Percentiles rank a stretch among this genome's conserved stretches.
Conservation (phyloP, 1,139 yeast species). For the Saccharomyces hybrid region DNA sequence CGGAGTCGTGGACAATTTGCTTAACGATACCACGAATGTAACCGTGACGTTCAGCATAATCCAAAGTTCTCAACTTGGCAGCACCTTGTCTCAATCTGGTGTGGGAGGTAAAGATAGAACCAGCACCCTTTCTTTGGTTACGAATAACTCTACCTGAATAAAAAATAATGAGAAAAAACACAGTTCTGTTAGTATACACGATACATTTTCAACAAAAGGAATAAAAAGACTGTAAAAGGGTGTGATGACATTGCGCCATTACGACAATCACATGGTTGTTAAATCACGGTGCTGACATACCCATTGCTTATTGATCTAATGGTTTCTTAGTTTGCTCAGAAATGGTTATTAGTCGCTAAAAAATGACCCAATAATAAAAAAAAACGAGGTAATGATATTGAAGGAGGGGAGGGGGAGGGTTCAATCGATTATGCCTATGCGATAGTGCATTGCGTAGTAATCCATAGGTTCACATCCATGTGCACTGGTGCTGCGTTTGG, state of each 20-base stretch:
- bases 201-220: neutral
- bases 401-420: neutral
- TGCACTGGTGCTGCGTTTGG: neutral
- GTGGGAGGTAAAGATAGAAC: conserved; percentile 99
- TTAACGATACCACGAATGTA: conserved; percentile 98
- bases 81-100: conserved; percentile 99
- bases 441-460: neutral
- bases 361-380: neutral
- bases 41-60: conserved; percentile 99
- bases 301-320: conserved; percentile 29
- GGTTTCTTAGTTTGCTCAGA: conserved; percentile 18
- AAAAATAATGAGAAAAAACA: neutral
- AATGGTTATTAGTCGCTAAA: neutral
- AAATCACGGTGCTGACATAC: conserved; percentile 14
- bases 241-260: neutral
- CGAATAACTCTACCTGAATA: conserved; percentile 97
- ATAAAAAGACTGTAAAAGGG: no score
- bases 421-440: neutral
- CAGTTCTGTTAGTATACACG: neutral
- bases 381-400: neutral
- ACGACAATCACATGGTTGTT: neutral
- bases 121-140: conserved; percentile 99
- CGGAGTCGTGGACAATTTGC: conserved; percentile 98
- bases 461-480: neutral
- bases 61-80: conserved; percentile 99